Evolutionary conservation across 2,329 filamentous ascomycete species (phyloP), one percentile per base, ranked within the genome.

Genomic region (Aspergillus pseudoterreus): DNA sequence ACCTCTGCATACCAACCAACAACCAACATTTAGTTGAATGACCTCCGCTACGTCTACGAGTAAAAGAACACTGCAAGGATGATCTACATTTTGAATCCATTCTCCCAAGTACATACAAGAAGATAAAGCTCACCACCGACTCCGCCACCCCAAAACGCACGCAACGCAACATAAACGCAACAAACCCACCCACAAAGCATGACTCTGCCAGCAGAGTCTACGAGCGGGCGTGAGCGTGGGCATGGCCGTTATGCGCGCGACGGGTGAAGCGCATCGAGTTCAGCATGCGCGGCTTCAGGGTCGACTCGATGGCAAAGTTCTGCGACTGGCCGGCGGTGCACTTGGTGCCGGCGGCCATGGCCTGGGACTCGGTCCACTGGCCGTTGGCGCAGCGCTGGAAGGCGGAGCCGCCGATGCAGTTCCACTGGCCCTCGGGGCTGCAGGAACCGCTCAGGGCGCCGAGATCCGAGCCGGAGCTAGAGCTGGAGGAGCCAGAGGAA

Each of bases 301-400:
- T 46, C 17, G 58, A 42, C n/a, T n/a, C 30, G 38, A 70, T 53
- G 9, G 56, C 49, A 24, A 74, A 57, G 1, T 64, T 54, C 1
- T 47, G 42, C 30, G 57, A 60, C 49, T 63, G 55, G 22, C 77
- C 77, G 15, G 67, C 57, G 6, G 54, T 71, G 67, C 83, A 86
- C 24, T 69, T 68, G 12, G 79, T 84, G 35, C 83, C 83, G 1
- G 71, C 57, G 1, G 82, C 77, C 75, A 85, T 75, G 33, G 68
- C 59, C 52, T 79, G 72, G 36, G 73, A 55, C 5, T 59, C 62
- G 15, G 78, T 76, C 83, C 83, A 86, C 49, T 66, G 58, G 5
- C 82, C 82, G 12, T 75, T 78, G n/a, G 81, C 82, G 59, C 83
- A 86, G 50, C 82, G 81, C 69, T 85, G 82, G 75, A 83, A 86